Base-by-base conservation (phyloP, 495 filamentous ascomycete species). In the Trichocladium antarcticum region DNA sequence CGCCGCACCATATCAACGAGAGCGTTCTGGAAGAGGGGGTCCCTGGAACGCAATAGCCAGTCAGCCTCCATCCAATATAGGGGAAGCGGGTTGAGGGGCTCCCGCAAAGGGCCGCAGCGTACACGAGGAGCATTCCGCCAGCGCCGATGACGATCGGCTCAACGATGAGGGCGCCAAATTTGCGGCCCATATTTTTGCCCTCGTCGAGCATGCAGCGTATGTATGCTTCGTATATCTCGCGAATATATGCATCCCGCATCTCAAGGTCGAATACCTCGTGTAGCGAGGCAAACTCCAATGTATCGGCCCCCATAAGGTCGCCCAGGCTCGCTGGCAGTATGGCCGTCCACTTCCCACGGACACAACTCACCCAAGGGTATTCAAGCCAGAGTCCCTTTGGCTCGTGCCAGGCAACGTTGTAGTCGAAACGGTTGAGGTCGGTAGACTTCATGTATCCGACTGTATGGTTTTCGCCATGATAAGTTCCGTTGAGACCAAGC, bases 391-490 rank as follows among this genome's bases (percentile, higher is more conserved):
- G 73, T 0, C 85, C 85, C 6, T 75, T 72, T 0, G 82, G 82
- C 37, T 74, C 70, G 62, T 89, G 89, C 85, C 85, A 89, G 51
- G 85, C 82, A 0, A 87, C 82, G 57, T 83, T 83, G 52, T 84
- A 68, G 51, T 89, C 89, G 49, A 66, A 89, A 0, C 2, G 85
- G 85, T 61, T 87, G 83, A 2, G 81, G 76, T 47, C 75, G n/a
- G n/a, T n/a, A n/a, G n/a, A 81, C 54, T 89, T 83, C 85, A 89
- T 89, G 0, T 81, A 82, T 3, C 84, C 85, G 17, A 89, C 84
- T 0, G 84, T 88, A 56, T 89, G n/a, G n/a, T n/a, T n/a, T n/a
- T n/a, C 85, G 1, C 85, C 85, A 57, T 89, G 85, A 56, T 89
- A 89, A 50, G 80, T 81, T 1, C 81, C 82, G 57, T 82, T 83